These are phyloP conservation scores for Ceratocystis eucalypticola DNA, from an alignment of 2,329 filamentous ascomycete species.

Conservation along the genomic window DNA sequence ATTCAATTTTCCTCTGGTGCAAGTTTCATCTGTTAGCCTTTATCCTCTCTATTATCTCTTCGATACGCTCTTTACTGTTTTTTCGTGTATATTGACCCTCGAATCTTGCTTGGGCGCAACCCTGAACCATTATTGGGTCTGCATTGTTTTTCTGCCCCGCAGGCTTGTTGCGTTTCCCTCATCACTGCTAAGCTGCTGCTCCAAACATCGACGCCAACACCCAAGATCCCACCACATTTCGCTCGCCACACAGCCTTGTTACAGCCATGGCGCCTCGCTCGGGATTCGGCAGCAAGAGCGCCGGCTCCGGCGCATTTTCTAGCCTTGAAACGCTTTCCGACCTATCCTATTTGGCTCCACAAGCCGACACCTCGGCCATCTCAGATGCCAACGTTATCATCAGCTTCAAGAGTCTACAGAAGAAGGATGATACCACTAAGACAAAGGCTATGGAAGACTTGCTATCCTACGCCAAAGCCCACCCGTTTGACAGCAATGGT, in stretches of 20 bases:
- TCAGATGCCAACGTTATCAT: constrained; percentile 73
- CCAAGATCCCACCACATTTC: background rate
- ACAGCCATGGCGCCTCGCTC: constrained; percentile 2
- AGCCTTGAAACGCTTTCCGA: constrained; percentile 21
- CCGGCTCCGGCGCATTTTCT: constrained; percentile 7
- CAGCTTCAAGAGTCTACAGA: constrained; percentile 80
- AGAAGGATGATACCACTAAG: constrained; percentile 88
- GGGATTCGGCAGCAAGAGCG: constrained; percentile 11
- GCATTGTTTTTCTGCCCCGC: constrained; percentile 4
- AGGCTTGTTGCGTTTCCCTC: background rate
- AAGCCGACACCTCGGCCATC: constrained; percentile 64
- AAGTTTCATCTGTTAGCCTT: background rate
- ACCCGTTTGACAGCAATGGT: constrained; percentile 39
- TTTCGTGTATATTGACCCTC: background rate
- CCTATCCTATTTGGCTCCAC: constrained; percentile 77
- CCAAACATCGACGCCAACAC: background rate
- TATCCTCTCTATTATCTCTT: background rate
- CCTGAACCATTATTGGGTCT: background rate
- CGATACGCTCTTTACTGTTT: background rate
- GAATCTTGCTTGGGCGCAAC: background rate
- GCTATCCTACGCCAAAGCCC: constrained; percentile 45
- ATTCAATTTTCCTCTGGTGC: background rate
- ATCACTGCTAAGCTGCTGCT: background rate
- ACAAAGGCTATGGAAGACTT: constrained; percentile 82
- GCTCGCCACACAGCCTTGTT: background rate